Percentiles rank a stretch among this genome's conserved stretches.
Evolutionary conservation across 805 yeast species (phyloP).

Genomic region (Grigorovia transvaalensis): DNA sequence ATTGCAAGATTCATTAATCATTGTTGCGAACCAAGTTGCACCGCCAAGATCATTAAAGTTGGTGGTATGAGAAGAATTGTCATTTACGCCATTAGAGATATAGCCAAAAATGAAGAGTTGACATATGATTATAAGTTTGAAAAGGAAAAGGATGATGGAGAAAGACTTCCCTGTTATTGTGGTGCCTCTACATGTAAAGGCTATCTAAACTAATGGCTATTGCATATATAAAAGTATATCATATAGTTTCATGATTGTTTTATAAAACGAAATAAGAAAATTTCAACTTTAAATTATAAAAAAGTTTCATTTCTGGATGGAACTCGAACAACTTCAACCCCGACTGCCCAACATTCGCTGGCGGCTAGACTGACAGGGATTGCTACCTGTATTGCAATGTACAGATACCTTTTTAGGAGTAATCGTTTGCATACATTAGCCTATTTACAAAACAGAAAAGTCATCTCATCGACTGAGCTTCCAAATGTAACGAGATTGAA

Average conservation of each 20-base stretch:
- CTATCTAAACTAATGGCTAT: slow-evolving; percentile 49
- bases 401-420: neutral
- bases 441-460: neutral
- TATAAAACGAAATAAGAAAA: neutral
- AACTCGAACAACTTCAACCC: neutral
- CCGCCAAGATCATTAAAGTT: slow-evolving; percentile 90
- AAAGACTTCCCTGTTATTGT: slow-evolving; percentile 82
- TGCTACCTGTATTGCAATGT: neutral
- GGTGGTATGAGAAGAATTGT: slow-evolving; percentile 92
- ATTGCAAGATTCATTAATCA: slow-evolving; percentile 95
- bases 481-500: neutral
- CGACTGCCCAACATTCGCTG: too few species aligned
- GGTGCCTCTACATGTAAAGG: slow-evolving; percentile 96
- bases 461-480: neutral
- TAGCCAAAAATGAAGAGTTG: slow-evolving; percentile 80
- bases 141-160: slow-evolving; percentile 78
- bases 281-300: neutral
- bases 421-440: neutral
- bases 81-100: slow-evolving; percentile 82
- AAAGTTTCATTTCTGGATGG: neutral
- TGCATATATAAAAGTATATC: neutral
- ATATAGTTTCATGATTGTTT: neutral
- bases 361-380: neutral
- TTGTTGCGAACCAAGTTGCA: slow-evolving; percentile 95
- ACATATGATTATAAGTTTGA: slow-evolving; percentile 96